These are phyloP conservation scores for Umbelopsis sp. DNA, from an alignment of 192 early-diverging fungal genomes.

Conservation along the genomic window DNA sequence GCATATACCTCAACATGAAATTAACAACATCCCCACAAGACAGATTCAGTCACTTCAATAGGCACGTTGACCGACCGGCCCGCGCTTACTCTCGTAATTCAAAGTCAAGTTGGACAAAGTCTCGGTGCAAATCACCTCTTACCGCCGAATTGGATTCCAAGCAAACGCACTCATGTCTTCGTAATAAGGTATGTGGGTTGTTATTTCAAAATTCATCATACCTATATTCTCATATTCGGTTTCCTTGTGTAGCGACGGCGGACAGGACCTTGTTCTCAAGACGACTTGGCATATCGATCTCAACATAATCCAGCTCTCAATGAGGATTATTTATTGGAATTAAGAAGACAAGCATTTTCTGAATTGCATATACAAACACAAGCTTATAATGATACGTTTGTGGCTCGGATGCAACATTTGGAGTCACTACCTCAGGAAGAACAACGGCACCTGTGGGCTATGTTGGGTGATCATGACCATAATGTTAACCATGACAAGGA, in stretches of 20 bases:
- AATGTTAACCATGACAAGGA: constrained; percentile 10
- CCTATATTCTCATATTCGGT: neutral
- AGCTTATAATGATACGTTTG: constrained; percentile 28
- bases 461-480: neutral
- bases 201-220: neutral
- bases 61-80: neutral
- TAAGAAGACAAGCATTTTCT: constrained; percentile 19
- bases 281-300: neutral
- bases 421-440: neutral
- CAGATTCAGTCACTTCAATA: constrained; percentile 12
- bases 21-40: constrained; percentile 9
- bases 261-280: neutral
- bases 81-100: neutral
- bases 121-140: constrained; percentile 20
- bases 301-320: neutral
- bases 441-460: neutral
- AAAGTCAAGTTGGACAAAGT: constrained; percentile 2
- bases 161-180: neutral
- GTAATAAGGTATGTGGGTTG: neutral
- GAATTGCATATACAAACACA: constrained; percentile 25
- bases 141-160: neutral
- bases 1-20: neutral
- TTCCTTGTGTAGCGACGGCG: neutral
- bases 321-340: neutral
- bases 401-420: constrained; percentile 14